Percentiles rank a stretch among this genome's conserved stretches.
Conservation (phyloP, 352 stramenopile species). For the Halophytophthora polymorphica region DNA sequence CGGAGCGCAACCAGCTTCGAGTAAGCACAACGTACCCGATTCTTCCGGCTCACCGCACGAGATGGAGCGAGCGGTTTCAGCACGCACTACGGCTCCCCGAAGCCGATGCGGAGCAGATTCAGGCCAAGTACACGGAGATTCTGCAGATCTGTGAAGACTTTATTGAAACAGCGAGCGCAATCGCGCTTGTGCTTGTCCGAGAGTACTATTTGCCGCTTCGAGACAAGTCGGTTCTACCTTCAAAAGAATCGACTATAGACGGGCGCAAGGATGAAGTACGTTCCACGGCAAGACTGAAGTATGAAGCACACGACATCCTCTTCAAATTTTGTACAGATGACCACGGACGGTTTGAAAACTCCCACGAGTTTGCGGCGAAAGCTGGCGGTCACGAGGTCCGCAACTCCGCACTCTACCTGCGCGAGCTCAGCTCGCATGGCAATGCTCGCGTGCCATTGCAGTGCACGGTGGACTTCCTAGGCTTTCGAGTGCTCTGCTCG, state of each 20-base stretch:
- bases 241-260: conserved; percentile 49
- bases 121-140: conserved; percentile 85
- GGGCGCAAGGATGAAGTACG: conserved; percentile 70
- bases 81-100: conserved; percentile 49
- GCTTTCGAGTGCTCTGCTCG: conserved; percentile 82
- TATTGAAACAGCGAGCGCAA: conserved; percentile 60
- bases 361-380: conserved; percentile 88
- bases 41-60: conserved; percentile 41
- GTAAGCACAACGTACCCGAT: conserved; percentile 42
- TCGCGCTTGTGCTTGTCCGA: conserved; percentile 76
- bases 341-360: conserved; percentile 89
- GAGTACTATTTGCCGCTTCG: conserved; percentile 73
- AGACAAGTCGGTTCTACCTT: conserved; percentile 79
- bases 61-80: conserved; percentile 65
- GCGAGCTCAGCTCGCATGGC: conserved; percentile 24
- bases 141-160: conserved; percentile 89
- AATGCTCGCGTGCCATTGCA: conserved; percentile 74
- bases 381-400: conserved; percentile 73
- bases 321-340: conserved; percentile 91
- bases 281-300: conserved; percentile 54
- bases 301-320: conserved; percentile 84
- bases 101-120: conserved; percentile 29
- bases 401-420: conserved; percentile 78
- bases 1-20: conserved; percentile 45
- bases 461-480: conserved; percentile 86